Evolutionary conservation across 345 rosid genomes (phyloP).

Genomic region (Noccaea bulbosa): DNA sequence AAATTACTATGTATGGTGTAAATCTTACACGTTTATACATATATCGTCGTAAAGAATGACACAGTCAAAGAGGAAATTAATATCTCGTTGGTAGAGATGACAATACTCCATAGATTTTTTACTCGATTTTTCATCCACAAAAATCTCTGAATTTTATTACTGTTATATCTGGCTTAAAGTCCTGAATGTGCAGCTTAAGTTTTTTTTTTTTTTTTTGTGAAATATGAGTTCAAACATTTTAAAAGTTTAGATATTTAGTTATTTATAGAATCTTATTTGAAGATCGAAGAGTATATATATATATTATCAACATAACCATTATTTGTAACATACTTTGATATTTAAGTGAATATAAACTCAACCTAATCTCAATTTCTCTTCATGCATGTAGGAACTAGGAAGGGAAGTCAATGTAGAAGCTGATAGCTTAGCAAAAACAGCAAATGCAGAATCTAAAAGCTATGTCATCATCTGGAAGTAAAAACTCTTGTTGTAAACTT

Average conservation of each 20-base stretch:
- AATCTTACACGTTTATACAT: slow-evolving; percentile 21
- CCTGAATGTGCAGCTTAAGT: neutral
- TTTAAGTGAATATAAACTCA: neutral
- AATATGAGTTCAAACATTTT: neutral
- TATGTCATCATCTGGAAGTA: neutral
- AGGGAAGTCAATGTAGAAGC: neutral
- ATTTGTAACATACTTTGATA: neutral
- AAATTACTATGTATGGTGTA: slow-evolving; percentile 26
- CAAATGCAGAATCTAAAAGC: neutral
- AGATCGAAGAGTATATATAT: neutral
- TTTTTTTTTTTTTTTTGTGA: neutral
- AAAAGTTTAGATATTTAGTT: too few species aligned
- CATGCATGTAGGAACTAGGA: too few species aligned
- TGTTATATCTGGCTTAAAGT: neutral
- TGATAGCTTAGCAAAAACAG: neutral
- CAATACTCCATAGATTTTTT: neutral
- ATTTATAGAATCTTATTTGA: neutral
- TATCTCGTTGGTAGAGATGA: slow-evolving; percentile 6
- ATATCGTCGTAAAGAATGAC: neutral
- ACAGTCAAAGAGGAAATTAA: neutral
- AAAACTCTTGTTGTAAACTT: neutral
- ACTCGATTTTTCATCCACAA: slow-evolving; percentile 1
- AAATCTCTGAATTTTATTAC: neutral
- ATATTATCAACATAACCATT: neutral
- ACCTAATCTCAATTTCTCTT: too few species aligned